Evolutionary conservation across 202 grass and related monocot species (phyloP).

Genomic region (Saccharum hybrid): DNA sequence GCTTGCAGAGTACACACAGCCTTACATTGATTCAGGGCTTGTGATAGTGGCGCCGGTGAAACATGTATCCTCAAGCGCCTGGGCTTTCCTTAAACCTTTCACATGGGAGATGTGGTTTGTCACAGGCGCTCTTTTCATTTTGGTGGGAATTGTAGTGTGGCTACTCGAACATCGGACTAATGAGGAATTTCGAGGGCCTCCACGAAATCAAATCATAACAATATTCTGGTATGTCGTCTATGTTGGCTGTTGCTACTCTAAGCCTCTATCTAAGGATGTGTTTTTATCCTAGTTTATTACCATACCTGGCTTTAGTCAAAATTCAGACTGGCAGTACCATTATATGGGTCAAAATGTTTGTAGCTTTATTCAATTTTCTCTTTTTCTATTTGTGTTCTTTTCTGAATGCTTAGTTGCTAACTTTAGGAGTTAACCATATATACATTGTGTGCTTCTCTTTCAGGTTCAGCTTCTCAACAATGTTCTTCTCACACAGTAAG

Average conservation of each 20-base stretch:
- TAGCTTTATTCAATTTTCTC: conserved; percentile 27
- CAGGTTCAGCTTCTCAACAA: conserved; percentile 96
- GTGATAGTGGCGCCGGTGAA: conserved; percentile 70
- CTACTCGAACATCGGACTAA: conserved; percentile 87
- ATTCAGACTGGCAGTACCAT: conserved; percentile 15
- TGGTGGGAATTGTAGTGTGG: conserved; percentile 85
- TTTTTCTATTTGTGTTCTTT: conserved; percentile 27
- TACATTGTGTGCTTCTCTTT: conserved; percentile 43
- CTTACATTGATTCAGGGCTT: conserved; percentile 78
- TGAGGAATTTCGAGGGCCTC: conserved; percentile 74
- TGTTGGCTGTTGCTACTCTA: conserved; percentile 6
- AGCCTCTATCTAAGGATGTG: not conserved
- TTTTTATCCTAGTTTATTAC: not conserved
- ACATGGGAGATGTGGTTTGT: conserved; percentile 88
- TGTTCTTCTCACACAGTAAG: conserved; percentile 93
- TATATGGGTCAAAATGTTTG: conserved; percentile 4
- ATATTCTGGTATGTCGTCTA: conserved; percentile 70
- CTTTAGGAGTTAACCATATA: conserved; percentile 35
- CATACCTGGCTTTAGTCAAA: conserved; percentile 3
- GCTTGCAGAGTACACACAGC: conserved; percentile 87
- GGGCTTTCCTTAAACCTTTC: conserved; percentile 95
- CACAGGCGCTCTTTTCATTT: conserved; percentile 69
- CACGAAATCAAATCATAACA: conserved; percentile 65
- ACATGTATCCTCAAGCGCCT: conserved; percentile 58
- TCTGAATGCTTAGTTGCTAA: conserved; percentile 17